Percentiles rank a stretch among this genome's conserved stretches.
Evolutionary conservation across 2,329 filamentous ascomycete species (phyloP).

Genomic region (Pseudogymnoascus destructans): DNA sequence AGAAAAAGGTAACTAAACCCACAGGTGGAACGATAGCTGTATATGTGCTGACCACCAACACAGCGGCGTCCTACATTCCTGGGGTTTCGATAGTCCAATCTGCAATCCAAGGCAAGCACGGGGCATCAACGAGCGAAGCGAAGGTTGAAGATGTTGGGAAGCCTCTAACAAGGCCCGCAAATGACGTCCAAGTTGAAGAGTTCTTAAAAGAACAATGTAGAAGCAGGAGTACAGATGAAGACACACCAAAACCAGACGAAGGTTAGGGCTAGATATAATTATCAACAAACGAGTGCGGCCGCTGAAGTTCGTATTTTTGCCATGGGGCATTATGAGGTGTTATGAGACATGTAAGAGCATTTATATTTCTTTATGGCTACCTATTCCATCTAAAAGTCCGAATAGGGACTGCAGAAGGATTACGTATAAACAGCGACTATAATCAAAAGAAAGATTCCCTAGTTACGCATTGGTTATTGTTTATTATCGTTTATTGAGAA

Average conservation of each 20-base stretch:
- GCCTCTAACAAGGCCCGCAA: constrained; percentile 19
- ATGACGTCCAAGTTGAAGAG: constrained; percentile 24
- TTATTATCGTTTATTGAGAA: not conserved
- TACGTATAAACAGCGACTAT: not conserved
- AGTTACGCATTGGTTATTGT: no score
- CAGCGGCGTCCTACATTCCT: constrained; percentile 18
- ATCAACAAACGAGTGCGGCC: not conserved
- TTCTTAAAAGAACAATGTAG: constrained; percentile 22
- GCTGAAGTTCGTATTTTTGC: not conserved
- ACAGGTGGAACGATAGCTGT: not conserved
- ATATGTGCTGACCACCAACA: constrained; percentile 12
- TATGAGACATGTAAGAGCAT: not conserved
- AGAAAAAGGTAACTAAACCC: constrained; percentile 17
- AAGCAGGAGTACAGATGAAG: constrained; percentile 14
- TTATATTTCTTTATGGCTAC: not conserved
- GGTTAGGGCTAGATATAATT: not conserved
- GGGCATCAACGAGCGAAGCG: constrained; percentile 8
- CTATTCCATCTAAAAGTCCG: not conserved
- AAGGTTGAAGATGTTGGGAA: not conserved
- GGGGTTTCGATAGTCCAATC: constrained; percentile 15
- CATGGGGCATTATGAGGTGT: not conserved
- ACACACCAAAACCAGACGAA: not conserved
- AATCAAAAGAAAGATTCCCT: not conserved
- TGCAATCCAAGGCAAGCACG: constrained; percentile 12
- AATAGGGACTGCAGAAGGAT: no score